Evolutionary conservation across 2,329 filamentous ascomycete genomes (phyloP).

Genomic region (Colletotrichum sp.): DNA sequence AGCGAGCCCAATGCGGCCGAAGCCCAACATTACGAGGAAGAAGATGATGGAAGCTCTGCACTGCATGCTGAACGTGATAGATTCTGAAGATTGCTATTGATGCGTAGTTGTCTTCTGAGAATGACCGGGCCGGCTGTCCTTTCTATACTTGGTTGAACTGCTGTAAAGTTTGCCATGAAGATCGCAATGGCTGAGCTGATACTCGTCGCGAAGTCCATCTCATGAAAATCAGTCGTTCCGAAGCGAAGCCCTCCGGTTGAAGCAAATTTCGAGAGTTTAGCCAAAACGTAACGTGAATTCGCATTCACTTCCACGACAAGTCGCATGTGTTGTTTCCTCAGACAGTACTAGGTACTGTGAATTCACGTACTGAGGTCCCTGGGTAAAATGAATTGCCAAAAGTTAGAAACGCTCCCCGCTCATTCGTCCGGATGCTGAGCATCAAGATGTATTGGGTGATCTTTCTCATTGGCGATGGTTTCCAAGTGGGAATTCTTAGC

Average conservation of each 20-base stretch:
- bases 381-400: neutral
- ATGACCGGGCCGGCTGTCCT: neutral
- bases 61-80: neutral
- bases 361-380: neutral
- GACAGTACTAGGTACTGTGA: neutral
- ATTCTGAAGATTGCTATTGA: neutral
- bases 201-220: neutral
- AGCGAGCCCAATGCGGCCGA: neutral
- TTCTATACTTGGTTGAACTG: neutral
- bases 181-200: accelerated
- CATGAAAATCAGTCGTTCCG: neutral
- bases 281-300: neutral
- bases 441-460: neutral
- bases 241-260: neutral
- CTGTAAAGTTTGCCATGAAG: neutral
- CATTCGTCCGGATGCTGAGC: neutral
- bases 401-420: neutral
- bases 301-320: neutral
- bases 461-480: neutral
- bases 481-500: neutral
- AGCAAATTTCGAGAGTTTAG: neutral
- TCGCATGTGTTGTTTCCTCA: neutral
- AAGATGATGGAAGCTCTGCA: neutral
- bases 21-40: neutral
- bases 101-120: neutral